Conservation (phyloP, 1,284 basidiomycete genomes). For the Sanghuangporus weigelae region DNA sequence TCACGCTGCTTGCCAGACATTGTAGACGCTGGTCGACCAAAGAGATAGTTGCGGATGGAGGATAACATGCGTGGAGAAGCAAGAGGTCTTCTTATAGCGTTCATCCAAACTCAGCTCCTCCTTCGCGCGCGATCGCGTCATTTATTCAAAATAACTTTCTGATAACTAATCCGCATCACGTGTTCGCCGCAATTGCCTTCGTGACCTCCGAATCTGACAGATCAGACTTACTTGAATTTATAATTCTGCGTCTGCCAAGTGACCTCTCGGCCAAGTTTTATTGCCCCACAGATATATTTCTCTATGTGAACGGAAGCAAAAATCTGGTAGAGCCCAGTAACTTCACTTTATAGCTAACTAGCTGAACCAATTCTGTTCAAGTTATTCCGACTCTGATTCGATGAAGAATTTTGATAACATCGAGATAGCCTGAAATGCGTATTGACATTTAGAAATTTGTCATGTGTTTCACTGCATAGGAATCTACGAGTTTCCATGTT, state of each 20-base stretch:
- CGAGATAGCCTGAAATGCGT: no score
- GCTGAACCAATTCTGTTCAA: no score
- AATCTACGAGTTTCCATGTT: no score
- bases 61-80: conserved; percentile 4
- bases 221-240: background rate
- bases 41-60: background rate
- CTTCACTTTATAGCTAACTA: no score
- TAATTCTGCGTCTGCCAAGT: background rate
- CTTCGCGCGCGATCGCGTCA: conserved; percentile 5
- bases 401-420: no score
- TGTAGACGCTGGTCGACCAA: conserved; percentile 12
- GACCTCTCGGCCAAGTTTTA: no score
- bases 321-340: no score
- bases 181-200: background rate
- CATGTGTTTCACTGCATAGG: no score
- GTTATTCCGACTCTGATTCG: no score
- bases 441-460: no score
- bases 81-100: conserved; percentile 4
- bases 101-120: background rate
- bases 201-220: background rate
- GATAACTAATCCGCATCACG: background rate
- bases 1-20: background rate
- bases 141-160: background rate
- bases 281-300: no score
- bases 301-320: no score